Evolutionary conservation across 352 stramenopile genomes (phyloP).

Genomic region (Pythium insidiosum): DNA sequence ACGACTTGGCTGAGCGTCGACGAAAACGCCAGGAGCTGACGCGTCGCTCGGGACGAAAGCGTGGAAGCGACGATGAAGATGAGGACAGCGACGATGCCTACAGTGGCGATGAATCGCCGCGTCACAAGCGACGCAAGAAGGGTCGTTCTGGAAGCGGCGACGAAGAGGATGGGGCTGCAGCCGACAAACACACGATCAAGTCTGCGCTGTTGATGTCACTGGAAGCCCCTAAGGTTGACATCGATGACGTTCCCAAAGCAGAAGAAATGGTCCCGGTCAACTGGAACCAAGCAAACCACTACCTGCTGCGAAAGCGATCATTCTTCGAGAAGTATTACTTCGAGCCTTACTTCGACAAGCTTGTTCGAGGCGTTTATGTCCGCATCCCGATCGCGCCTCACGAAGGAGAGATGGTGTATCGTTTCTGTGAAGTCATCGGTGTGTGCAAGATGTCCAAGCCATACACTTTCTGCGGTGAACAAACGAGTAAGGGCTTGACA

Average conservation of each 20-base stretch:
- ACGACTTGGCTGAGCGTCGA: slow-evolving; percentile 67
- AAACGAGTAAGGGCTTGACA: slow-evolving; percentile 57
- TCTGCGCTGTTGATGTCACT: slow-evolving; percentile 20
- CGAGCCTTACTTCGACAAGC: slow-evolving; percentile 75
- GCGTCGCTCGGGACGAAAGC: slow-evolving; percentile 23
- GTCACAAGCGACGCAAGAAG: slow-evolving; percentile 14
- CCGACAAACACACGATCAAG: slow-evolving; percentile 15
- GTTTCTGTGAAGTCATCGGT: slow-evolving; percentile 74
- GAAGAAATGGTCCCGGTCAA: slow-evolving; percentile 68
- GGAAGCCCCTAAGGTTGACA: slow-evolving; percentile 30
- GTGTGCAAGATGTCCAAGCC: slow-evolving; percentile 43
- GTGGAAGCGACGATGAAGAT: slow-evolving; percentile 30
- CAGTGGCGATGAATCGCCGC: slow-evolving; percentile 10
- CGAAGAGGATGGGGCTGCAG: slow-evolving; percentile 8
- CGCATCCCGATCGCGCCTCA: slow-evolving; percentile 59
- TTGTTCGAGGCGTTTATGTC: slow-evolving; percentile 72
- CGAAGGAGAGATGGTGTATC: slow-evolving; percentile 77
- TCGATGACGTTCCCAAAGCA: slow-evolving; percentile 27
- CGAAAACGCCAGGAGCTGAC: slow-evolving; percentile 66
- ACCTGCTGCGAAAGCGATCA: slow-evolving; percentile 56
- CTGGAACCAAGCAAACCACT: slow-evolving; percentile 73
- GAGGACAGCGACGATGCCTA: slow-evolving; percentile 23
- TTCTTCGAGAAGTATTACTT: slow-evolving; percentile 87
- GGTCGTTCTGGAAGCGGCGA: slow-evolving; percentile 16
- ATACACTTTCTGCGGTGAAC: slow-evolving; percentile 71